phyloP scores from a whole-genome alignment of 73 alveolate species.

The Uronychia setigera region DNA sequence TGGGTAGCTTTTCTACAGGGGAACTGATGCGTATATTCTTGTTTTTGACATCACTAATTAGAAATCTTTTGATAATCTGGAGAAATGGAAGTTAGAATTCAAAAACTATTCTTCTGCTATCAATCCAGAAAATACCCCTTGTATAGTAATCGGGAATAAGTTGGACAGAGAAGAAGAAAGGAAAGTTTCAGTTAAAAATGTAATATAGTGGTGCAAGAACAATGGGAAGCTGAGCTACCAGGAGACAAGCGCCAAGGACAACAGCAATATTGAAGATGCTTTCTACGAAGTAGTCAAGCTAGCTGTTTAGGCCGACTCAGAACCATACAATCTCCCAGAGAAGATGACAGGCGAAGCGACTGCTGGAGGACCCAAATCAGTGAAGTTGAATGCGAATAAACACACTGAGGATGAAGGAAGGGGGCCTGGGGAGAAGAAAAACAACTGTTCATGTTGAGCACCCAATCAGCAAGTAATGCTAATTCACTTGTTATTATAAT shows the following conservation, averaged over 20 bases:
- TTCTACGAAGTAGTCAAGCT: slow-evolving; percentile 81
- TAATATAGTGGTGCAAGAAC: slow-evolving; percentile 16
- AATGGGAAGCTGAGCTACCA: too few species aligned
- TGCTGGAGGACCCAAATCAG: slow-evolving; percentile 20
- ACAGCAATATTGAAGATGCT: slow-evolving; percentile 23
- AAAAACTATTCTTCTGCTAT: slow-evolving; percentile 83
- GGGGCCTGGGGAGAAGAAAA: slow-evolving; percentile 12
- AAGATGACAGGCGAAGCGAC: slow-evolving; percentile 15
- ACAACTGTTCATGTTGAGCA: slow-evolving; percentile 15
- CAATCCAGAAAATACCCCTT: neutral
- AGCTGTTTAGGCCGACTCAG: slow-evolving; percentile 62
- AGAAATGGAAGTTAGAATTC: slow-evolving; percentile 95
- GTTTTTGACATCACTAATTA: slow-evolving; percentile 90
- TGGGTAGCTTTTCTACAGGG: slow-evolving; percentile 79
- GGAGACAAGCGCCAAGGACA: slow-evolving; percentile 53
- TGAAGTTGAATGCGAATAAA: neutral
- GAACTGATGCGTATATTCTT: slow-evolving; percentile 97
- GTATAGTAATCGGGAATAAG: slow-evolving; percentile 25
- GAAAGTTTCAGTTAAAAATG: slow-evolving; percentile 18
- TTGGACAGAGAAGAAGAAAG: slow-evolving; percentile 35
- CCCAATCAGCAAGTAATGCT: too few species aligned
- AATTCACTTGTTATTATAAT: too few species aligned
- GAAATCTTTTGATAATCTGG: slow-evolving; percentile 91
- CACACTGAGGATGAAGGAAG: neutral
- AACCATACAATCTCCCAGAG: neutral